Evolutionary conservation across 371 early-diverging fungal genomes (phyloP).

Genomic region (Zancudomyces culisetae): DNA sequence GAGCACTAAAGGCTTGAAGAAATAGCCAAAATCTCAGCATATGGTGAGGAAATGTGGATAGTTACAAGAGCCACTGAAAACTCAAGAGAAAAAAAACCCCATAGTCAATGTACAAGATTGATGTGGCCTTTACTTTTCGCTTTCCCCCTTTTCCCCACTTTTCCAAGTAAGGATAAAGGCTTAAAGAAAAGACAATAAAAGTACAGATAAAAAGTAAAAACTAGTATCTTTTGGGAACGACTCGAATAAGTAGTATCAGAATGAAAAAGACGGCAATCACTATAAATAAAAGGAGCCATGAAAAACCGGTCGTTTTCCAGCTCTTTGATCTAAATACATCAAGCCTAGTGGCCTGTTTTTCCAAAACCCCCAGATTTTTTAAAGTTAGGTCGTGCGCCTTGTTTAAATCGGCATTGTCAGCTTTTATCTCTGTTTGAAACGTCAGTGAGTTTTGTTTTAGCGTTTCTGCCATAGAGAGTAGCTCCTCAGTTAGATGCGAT

Average conservation of each 20-base stretch:
- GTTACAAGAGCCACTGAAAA: too few relatives aligned
- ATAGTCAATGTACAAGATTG: too few relatives aligned
- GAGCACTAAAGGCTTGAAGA: too few relatives aligned
- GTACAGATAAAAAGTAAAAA: slow-evolving; percentile 1
- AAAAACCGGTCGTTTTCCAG: slow-evolving; percentile 50
- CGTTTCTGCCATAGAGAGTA: slow-evolving; percentile 38
- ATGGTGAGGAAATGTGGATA: too few relatives aligned
- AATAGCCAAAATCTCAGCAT: too few relatives aligned
- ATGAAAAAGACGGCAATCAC: slow-evolving; percentile 44
- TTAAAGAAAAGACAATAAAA: not conserved
- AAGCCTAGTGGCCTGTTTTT: slow-evolving; percentile 31
- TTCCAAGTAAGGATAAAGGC: not conserved
- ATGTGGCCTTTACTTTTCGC: too few relatives aligned
- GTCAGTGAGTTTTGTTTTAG: slow-evolving; percentile 40
- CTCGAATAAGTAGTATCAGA: slow-evolving; percentile 43
- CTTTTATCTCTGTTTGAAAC: slow-evolving; percentile 35
- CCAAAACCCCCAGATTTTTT: slow-evolving; percentile 28
- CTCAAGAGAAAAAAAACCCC: too few relatives aligned
- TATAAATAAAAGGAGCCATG: slow-evolving; percentile 34
- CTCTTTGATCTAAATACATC: slow-evolving; percentile 33
- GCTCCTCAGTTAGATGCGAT: slow-evolving; percentile 41
- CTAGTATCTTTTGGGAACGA: slow-evolving; percentile 36
- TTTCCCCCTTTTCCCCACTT: not conserved
- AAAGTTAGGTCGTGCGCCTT: slow-evolving; percentile 32
- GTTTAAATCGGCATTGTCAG: slow-evolving; percentile 33